Conservation (phyloP, 345 rosid genomes). For the Cochlearia excelsa region DNA sequence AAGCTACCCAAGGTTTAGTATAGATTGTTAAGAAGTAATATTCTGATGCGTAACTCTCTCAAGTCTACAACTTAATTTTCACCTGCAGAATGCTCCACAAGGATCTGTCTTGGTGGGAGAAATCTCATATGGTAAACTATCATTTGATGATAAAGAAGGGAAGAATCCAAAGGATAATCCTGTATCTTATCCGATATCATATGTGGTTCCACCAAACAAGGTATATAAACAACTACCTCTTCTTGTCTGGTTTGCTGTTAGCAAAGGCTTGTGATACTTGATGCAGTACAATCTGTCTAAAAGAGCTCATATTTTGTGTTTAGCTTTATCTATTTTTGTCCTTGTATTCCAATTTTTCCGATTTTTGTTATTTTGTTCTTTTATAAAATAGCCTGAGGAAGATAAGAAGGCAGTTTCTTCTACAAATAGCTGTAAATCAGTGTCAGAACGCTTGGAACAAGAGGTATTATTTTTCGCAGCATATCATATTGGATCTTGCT, state of each 20-base stretch:
- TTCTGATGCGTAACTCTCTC: conserved; percentile 17
- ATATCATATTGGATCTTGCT: background rate
- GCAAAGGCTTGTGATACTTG: conserved; percentile 13
- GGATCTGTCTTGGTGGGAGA: conserved; percentile 81
- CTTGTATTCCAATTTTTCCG: conserved; percentile 1
- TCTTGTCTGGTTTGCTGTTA: conserved; percentile 3
- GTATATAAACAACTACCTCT: conserved; percentile 35
- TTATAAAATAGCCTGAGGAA: conserved; percentile 60
- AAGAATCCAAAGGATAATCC: conserved; percentile 66
- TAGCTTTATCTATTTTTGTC: background rate
- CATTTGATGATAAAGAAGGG: conserved; percentile 47
- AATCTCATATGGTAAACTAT: conserved; percentile 73
- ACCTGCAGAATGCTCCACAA: conserved; percentile 67
- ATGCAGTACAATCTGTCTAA: conserved; percentile 21
- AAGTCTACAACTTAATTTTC: conserved; percentile 16
- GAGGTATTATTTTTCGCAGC: conserved; percentile 54
- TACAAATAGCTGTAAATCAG: conserved; percentile 50
- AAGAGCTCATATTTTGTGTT: conserved; percentile 11
- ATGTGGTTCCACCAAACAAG: conserved; percentile 87
- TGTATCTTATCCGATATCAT: conserved; percentile 59
- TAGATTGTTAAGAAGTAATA: conserved; percentile 7
- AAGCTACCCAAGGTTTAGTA: conserved; percentile 49
- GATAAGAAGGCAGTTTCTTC: conserved; percentile 64
- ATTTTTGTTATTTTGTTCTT: conserved; percentile 10
- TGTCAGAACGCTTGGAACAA: conserved; percentile 71